Base-by-base conservation (phyloP, 73 alveolate genomes). In the Paramecium tetraurelia region DNA sequence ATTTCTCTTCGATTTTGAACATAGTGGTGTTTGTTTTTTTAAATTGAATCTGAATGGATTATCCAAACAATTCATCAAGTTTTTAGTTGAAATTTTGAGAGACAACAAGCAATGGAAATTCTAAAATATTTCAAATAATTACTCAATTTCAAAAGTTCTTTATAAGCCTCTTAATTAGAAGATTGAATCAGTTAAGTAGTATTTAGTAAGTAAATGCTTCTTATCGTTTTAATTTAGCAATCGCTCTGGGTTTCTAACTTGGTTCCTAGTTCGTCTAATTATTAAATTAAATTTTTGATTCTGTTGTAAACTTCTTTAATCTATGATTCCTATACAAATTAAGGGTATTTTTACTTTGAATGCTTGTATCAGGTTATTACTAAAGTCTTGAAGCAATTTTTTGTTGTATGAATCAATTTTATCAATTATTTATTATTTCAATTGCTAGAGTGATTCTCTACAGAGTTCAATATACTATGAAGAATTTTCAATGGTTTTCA, bases 121-220 rank as follows among this genome's bases (percentile, higher is more conserved):
- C 90, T 80, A 4, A 3, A 2, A 20, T 71, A 72, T 5, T 44
- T 41, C 4, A 8, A 18, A 7, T n/a, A 20, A 31, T 44, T 80
- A 80, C 90, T 18, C 38, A 80, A 80, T 80, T 80, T 80, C 35
- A 12, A 22, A 40, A 80, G 44, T 46, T 80, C 90, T 43, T 80
- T 80, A 6, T 40, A 31, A 3, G 90, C 27, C 38, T 80, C 90
- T 20, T 40, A 40, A 21, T 80, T 38, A 11, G 76, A 20, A 3
- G 46, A 31, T 35, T 80, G 46, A 40, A 80, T 44, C 33, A 80
- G 27, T 41, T 22, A 22, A 43, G 36, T 22, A 21, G 75, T 48
- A 80, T 80, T 80, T n/a, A 80, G 27, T n/a, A 80, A 35, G 48
- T 27, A 80, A 18, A 80, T 27, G 57, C 76, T 80, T 46, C 57